Conservation (phyloP, 2,329 filamentous ascomycete genomes). For the Didymosphaeria variabile region DNA sequence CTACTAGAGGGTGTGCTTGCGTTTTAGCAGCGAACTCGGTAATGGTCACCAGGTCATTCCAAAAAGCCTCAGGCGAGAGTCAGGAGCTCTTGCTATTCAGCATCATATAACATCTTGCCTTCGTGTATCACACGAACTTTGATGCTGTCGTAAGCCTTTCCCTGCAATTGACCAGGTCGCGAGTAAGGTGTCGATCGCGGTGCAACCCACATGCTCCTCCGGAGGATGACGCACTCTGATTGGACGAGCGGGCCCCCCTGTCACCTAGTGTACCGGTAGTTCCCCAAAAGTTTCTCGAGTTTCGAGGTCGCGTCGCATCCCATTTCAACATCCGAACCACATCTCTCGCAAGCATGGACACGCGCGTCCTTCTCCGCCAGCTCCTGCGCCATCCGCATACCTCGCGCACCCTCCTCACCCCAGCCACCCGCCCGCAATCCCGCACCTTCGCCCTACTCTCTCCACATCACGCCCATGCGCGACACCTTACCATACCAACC, state of each 20-base stretch:
- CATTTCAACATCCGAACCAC: background rate
- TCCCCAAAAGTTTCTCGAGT: slow-evolving; percentile 23
- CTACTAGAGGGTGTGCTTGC: background rate
- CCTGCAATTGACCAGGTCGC: too few species aligned
- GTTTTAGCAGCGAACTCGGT: background rate
- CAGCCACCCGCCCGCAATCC: slow-evolving; percentile 28
- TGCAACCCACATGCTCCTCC: background rate
- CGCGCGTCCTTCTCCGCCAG: slow-evolving; percentile 33
- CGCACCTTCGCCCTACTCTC: slow-evolving; percentile 35
- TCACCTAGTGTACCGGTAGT: background rate
- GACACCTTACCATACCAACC: slow-evolving; percentile 43
- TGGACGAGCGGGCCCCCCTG: background rate
- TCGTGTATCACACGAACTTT: too few species aligned
- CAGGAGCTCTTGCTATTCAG: too few species aligned
- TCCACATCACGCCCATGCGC: slow-evolving; percentile 24
- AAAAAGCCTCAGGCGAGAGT: too few species aligned
- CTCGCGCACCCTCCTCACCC: slow-evolving; percentile 29
- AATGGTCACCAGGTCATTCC: too few species aligned
- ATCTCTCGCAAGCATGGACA: slow-evolving; percentile 33
- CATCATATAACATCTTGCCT: too few species aligned
- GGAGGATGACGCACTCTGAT: background rate
- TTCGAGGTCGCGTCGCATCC: slow-evolving; percentile 1
- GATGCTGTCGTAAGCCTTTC: too few species aligned
- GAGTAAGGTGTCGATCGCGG: too few species aligned
- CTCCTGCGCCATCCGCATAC: slow-evolving; percentile 33